These are phyloP conservation scores for Limonium bicolor DNA, from an alignment of 148 eudicot species.

Conservation along the genomic window DNA sequence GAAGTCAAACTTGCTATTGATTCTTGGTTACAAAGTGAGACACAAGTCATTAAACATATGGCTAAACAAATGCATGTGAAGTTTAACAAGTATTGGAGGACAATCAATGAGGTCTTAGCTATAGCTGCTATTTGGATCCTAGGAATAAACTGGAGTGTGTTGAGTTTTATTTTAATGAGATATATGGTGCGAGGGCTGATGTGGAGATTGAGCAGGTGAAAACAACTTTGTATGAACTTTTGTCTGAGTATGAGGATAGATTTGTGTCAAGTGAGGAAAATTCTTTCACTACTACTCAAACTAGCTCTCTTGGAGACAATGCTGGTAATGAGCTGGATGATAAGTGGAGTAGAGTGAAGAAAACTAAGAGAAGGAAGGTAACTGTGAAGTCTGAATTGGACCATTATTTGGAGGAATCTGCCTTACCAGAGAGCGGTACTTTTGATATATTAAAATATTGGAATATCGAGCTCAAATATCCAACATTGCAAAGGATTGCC, in stretches of 20 bases:
- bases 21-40: conserved; percentile 1
- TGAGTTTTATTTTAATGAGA: neutral
- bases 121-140: conserved; percentile 9
- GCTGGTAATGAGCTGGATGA: neutral
- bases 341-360: neutral
- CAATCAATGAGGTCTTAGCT: conserved; percentile 1
- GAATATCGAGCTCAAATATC: neutral
- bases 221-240: conserved; percentile 1
- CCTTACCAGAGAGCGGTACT: neutral
- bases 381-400: conserved; percentile 8
- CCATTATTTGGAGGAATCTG: neutral
- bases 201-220: conserved; percentile 1
- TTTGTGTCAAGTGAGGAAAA: neutral
- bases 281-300: neutral
- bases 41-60: neutral
- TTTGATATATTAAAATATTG: conserved; percentile 10
- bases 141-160: conserved; percentile 1
- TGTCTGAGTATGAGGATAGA: conserved; percentile 5
- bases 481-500: conserved; percentile 9
- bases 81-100: conserved; percentile 7
- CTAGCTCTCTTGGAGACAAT: neutral
- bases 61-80: conserved; percentile 6
- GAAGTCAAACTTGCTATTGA: neutral
- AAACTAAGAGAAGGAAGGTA: neutral
- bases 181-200: conserved; percentile 6